These are phyloP conservation scores for Pleurotus giganteus DNA, from an alignment of 768 basidiomycete species.

Conservation along the genomic window DNA sequence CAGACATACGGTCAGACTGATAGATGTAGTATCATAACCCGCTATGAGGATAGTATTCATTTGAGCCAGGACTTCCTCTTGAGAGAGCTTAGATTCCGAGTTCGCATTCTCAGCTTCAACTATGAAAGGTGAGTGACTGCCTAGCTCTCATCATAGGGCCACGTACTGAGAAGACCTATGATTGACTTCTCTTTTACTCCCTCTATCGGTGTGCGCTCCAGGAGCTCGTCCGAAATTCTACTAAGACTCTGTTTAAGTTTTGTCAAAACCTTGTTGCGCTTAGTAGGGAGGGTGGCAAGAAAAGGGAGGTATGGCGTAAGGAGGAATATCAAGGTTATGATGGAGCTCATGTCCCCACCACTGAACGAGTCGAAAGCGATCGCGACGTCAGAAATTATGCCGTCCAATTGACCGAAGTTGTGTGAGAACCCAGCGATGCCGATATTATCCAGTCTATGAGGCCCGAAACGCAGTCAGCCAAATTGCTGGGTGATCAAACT, in stretches of 20 bases:
- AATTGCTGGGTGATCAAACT: no score
- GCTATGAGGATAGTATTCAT: constrained; percentile 36
- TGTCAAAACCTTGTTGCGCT: constrained; percentile 25
- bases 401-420: constrained; percentile 52
- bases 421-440: constrained; percentile 62
- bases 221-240: constrained; percentile 36
- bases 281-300: constrained; percentile 34
- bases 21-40: constrained; percentile 56
- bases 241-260: constrained; percentile 33
- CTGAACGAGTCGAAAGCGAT: constrained; percentile 40
- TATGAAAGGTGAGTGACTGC: constrained; percentile 13
- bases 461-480: not conserved
- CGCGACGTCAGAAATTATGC: constrained; percentile 39
- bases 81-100: constrained; percentile 14
- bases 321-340: constrained; percentile 24
- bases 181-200: constrained; percentile 37
- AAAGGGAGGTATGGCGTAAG: constrained; percentile 34
- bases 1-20: constrained; percentile 37
- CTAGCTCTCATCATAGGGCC: not conserved
- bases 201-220: constrained; percentile 34
- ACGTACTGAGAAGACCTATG: constrained; percentile 32
- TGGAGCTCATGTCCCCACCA: constrained; percentile 19
- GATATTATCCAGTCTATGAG: constrained; percentile 51
- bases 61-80: constrained; percentile 43
- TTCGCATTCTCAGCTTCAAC: constrained; percentile 33